phyloP scores from a whole-genome alignment of 73 alveolate genomes.

The Vitrella brassicaformis region DNA sequence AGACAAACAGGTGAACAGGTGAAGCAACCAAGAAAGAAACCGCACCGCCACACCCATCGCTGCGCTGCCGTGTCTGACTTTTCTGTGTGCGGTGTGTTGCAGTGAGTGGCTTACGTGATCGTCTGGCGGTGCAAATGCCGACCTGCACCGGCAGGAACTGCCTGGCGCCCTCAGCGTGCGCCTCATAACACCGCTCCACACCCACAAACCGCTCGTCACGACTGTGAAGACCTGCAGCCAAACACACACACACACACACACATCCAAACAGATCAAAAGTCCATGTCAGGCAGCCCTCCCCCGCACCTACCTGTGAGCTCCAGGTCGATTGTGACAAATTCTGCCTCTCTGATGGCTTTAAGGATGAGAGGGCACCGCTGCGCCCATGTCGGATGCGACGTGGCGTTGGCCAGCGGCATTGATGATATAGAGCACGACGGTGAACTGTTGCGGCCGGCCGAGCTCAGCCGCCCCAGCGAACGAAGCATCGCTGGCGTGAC shows the following conservation, averaged over 20 bases:
- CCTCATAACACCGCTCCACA: conserved; percentile 28
- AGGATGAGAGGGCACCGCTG: too few species aligned
- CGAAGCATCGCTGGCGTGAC: too few species aligned
- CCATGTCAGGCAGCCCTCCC: background rate
- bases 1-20: background rate
- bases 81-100: too few species aligned
- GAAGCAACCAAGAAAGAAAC: too few species aligned
- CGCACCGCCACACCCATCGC: too few species aligned
- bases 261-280: background rate
- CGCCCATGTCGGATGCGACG: too few species aligned
- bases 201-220: conserved; percentile 31
- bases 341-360: conserved; percentile 18
- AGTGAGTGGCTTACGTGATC: background rate
- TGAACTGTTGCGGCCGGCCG: too few species aligned
- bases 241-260: background rate
- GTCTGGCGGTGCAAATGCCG: background rate
- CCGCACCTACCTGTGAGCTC: conserved; percentile 15
- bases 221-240: background rate
- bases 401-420: too few species aligned
- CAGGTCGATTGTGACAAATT: conserved; percentile 25
- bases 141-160: conserved; percentile 35
- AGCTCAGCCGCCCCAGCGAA: too few species aligned
- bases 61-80: too few species aligned
- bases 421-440: too few species aligned
- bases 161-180: conserved; percentile 32